Conservation (phyloP, 495 filamentous ascomycete species). For the Podospora anserina region DNA sequence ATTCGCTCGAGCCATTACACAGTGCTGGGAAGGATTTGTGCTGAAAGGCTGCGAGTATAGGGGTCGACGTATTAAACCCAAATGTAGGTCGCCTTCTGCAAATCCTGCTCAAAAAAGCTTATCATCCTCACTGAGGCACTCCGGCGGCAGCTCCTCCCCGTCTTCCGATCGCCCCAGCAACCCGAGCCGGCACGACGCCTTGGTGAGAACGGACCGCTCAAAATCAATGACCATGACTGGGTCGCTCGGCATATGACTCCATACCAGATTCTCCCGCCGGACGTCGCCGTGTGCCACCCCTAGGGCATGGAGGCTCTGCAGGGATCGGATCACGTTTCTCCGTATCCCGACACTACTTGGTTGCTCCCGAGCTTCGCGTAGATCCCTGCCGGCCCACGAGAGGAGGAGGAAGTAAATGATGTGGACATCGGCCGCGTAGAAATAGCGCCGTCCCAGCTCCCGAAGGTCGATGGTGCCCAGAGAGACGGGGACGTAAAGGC, state of each 20-base stretch:
- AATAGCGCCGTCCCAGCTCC: constrained; percentile 29
- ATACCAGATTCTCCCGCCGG: constrained; percentile 15
- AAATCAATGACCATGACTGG: constrained; percentile 23
- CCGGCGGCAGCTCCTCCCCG: no score
- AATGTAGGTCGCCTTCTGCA: no score
- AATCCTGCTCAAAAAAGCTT: no score
- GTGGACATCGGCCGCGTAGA: constrained; percentile 35
- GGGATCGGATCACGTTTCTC: constrained; percentile 9
- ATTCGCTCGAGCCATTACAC: no score
- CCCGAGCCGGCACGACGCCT: not conserved
- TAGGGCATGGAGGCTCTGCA: constrained; percentile 23
- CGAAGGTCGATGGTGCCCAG: constrained; percentile 42
- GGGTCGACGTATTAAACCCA: no score
- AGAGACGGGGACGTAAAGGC: constrained; percentile 38
- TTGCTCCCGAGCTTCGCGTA: constrained; percentile 6
- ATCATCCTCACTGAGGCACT: no score
- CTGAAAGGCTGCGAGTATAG: no score
- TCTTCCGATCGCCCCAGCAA: no score
- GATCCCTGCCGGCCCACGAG: constrained; percentile 33
- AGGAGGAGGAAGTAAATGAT: constrained; percentile 48
- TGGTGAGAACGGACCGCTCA: constrained; percentile 15
- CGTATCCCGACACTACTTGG: no score
- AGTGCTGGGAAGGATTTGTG: no score
- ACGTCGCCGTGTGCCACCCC: constrained; percentile 21
- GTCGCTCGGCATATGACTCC: constrained; percentile 9